A percentile compares a stretch with the other conserved stretches of the same genome.
phyloP scores from a whole-genome alignment of 208 protist species.

The Sergeia podlipaevii region DNA sequence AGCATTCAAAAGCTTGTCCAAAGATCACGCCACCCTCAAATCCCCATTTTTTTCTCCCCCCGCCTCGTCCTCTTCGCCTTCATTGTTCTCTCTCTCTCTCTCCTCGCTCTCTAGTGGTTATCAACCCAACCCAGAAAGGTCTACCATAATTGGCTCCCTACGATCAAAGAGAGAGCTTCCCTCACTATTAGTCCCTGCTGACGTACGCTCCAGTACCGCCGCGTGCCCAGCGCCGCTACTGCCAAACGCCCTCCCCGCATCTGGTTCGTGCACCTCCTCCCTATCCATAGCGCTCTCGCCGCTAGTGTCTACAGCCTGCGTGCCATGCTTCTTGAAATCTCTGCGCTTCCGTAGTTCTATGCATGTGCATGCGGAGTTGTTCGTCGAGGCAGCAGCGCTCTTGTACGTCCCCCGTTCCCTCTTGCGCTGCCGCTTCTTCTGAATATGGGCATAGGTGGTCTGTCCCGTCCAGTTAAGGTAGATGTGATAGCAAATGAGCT shows the following conservation, averaged over 20 bases:
- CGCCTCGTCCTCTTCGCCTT: no score
- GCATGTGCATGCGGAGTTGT: conserved; percentile 19
- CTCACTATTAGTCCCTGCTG: neutral
- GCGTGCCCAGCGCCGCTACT: neutral
- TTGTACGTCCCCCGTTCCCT: conserved; percentile 25
- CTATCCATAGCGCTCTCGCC: neutral
- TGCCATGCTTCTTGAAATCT: conserved; percentile 65
- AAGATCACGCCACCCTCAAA: no score
- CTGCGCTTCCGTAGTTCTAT: conserved; percentile 51
- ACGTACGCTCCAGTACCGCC: neutral
- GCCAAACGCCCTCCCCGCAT: neutral
- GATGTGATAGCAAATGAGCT: conserved; percentile 77
- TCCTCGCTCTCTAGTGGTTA: no score
- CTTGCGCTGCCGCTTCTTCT: conserved; percentile 60
- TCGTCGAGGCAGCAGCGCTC: no score
- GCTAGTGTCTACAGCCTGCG: conserved; percentile 1
- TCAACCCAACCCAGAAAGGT: no score
- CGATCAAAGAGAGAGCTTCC: neutral
- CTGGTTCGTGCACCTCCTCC: neutral
- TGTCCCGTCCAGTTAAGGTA: conserved; percentile 50
- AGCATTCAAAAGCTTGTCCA: no score
- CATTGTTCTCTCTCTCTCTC: no score
- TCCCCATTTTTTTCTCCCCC: no score
- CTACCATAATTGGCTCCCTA: conserved; percentile 2
- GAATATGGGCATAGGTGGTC: conserved; percentile 77